A percentile compares a stretch with the other conserved stretches of the same genome.
Evolutionary conservation across 345 rosid genomes (phyloP).

Genomic region (Rhizophora mangle): DNA sequence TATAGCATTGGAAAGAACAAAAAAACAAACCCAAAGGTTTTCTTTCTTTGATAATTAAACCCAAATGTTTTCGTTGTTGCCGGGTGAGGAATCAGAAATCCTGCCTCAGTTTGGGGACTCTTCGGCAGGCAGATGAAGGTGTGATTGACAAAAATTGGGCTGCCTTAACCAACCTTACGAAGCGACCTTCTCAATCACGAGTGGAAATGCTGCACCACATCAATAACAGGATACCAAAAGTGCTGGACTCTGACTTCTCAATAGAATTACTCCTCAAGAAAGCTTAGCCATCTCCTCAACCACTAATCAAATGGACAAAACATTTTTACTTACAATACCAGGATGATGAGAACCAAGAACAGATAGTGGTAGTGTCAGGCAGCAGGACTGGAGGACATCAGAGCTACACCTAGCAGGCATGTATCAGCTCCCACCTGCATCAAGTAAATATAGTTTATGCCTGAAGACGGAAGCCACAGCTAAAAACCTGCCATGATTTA

Average conservation of each 20-base stretch:
- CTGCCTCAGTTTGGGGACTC: too few relatives aligned
- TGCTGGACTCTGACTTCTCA: too few relatives aligned
- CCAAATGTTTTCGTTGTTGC: background rate
- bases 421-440: conserved; percentile 44
- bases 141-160: conserved; percentile 8
- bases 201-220: too few relatives aligned
- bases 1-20: background rate
- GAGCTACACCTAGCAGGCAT: background rate
- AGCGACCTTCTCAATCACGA: too few relatives aligned
- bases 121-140: background rate
- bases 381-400: background rate
- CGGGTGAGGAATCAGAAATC: background rate
- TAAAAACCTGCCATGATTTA: background rate
- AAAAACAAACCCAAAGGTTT: background rate
- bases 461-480: background rate
- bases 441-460: background rate
- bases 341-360: conserved; percentile 7
- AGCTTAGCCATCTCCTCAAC: too few relatives aligned
- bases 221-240: too few relatives aligned
- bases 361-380: background rate
- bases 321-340: conserved; percentile 29
- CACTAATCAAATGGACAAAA: background rate
- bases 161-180: too few relatives aligned
- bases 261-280: too few relatives aligned
- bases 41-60: background rate